phyloP scores from a whole-genome alignment of 2,329 filamentous ascomycete species.

The Penicillium sp. region DNA sequence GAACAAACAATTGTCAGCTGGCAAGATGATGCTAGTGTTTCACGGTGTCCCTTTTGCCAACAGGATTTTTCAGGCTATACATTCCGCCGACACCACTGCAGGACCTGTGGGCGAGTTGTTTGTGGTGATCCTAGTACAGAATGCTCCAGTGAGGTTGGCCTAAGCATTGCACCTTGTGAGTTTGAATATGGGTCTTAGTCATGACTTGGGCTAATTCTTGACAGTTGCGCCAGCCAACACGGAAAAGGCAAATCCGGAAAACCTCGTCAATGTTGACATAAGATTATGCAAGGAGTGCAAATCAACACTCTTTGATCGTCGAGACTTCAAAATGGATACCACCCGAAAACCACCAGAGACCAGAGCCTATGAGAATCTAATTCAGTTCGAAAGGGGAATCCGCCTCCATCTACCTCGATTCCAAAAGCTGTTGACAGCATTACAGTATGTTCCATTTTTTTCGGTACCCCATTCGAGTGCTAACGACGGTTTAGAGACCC shows the following conservation, averaged over 20 bases:
- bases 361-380: slow-evolving; percentile 77
- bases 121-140: slow-evolving; percentile 83
- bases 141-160: slow-evolving; percentile 80
- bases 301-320: slow-evolving; percentile 68
- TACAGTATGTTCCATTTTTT: slow-evolving; percentile 59
- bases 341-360: slow-evolving; percentile 71
- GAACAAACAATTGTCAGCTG: slow-evolving; percentile 93
- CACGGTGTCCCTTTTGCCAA: slow-evolving; percentile 88
- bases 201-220: slow-evolving; percentile 23
- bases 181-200: slow-evolving; percentile 13
- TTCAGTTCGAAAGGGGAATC: slow-evolving; percentile 87
- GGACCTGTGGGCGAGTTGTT: slow-evolving; percentile 89
- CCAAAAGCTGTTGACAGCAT: slow-evolving; percentile 70
- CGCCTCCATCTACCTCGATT: slow-evolving; percentile 79
- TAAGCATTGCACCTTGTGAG: slow-evolving; percentile 72
- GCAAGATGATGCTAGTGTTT: slow-evolving; percentile 84
- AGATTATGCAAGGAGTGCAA: slow-evolving; percentile 92
- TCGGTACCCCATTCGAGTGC: neutral
- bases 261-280: slow-evolving; percentile 72
- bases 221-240: slow-evolving; percentile 39
- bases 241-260: slow-evolving; percentile 48
- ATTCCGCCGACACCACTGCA: slow-evolving; percentile 90
- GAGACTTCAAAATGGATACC: slow-evolving; percentile 75
- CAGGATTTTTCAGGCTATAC: slow-evolving; percentile 94
- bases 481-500: slow-evolving; percentile 51